Percentiles rank a stretch among this genome's conserved stretches.
Conservation (phyloP, 106 monocot species). For the Dioscorea alata region DNA sequence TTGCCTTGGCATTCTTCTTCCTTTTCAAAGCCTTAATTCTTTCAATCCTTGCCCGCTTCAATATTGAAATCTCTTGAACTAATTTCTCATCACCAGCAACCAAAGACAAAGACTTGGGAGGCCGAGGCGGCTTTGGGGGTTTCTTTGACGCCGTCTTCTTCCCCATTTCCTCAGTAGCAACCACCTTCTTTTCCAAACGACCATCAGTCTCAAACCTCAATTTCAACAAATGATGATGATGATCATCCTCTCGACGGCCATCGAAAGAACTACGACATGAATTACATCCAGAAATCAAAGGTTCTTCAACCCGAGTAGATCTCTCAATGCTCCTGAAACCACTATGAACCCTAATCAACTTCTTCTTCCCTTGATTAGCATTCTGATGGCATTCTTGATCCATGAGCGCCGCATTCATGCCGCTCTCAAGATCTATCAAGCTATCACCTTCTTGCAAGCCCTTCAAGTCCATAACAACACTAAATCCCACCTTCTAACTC, state of each 20-base stretch:
- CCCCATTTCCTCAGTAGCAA: constrained; percentile 7
- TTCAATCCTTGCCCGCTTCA: constrained; percentile 36
- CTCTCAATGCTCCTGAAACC: constrained; percentile 2
- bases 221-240: no score
- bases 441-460: neutral
- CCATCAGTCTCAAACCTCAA: neutral
- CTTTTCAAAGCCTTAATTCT: constrained; percentile 34
- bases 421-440: constrained; percentile 8
- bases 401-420: neutral
- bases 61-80: constrained; percentile 22
- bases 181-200: constrained; percentile 14
- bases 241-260: neutral
- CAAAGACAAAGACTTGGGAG: constrained; percentile 17
- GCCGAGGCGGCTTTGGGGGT: constrained; percentile 36
- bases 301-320: neutral
- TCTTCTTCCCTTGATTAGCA: neutral
- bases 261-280: neutral
- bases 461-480: neutral
- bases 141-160: constrained; percentile 28
- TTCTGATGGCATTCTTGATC: neutral
- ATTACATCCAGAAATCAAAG: neutral
- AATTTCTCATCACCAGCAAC: constrained; percentile 33
- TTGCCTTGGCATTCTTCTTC: constrained; percentile 18
- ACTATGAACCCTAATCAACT: neutral
- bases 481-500: neutral